phyloP scores from a whole-genome alignment of 352 stramenopile species.

The Globisporangium irregulare region DNA sequence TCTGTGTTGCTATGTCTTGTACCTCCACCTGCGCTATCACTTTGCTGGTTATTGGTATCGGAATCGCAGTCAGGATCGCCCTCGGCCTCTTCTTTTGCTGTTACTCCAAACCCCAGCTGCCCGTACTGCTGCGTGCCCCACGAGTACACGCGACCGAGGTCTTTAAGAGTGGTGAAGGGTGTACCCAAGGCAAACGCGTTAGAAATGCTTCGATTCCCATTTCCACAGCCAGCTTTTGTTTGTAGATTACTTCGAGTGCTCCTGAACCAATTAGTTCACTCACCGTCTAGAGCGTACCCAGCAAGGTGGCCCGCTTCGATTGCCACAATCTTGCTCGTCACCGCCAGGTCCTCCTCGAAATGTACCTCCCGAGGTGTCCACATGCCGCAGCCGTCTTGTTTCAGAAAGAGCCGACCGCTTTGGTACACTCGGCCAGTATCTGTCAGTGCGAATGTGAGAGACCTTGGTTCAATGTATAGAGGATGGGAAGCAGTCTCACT shows the following conservation, averaged over 20 bases:
- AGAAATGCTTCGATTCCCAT: background rate
- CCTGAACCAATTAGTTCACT: background rate
- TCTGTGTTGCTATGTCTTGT: background rate
- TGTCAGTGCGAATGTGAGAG: conserved; percentile 1
- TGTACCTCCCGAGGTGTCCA: conserved; percentile 39
- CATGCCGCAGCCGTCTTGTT: conserved; percentile 57
- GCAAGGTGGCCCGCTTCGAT: conserved; percentile 51
- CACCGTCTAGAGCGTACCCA: conserved; percentile 58
- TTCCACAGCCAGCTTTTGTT: background rate
- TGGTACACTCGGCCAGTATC: conserved; percentile 42
- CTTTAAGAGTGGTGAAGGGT: conserved; percentile 13
- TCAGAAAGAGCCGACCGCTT: conserved; percentile 46
- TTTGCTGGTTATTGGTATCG: conserved; percentile 4
- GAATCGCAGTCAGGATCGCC: background rate
- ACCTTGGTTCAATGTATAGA: too few relatives aligned
- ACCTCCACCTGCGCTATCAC: conserved; percentile 9
- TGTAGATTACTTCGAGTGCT: background rate
- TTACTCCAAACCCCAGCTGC: conserved; percentile 42
- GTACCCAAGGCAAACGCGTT: background rate
- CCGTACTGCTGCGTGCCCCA: conserved; percentile 60
- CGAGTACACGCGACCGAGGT: conserved; percentile 40
- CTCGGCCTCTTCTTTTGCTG: background rate
- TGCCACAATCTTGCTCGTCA: conserved; percentile 26
- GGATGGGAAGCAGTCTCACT: conserved; percentile 1
- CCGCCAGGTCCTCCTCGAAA: conserved; percentile 6